Percentiles rank a stretch among this genome's conserved stretches.
Conservation (phyloP, 768 basidiomycete genomes). For the Pleurotus tuber-regium region DNA sequence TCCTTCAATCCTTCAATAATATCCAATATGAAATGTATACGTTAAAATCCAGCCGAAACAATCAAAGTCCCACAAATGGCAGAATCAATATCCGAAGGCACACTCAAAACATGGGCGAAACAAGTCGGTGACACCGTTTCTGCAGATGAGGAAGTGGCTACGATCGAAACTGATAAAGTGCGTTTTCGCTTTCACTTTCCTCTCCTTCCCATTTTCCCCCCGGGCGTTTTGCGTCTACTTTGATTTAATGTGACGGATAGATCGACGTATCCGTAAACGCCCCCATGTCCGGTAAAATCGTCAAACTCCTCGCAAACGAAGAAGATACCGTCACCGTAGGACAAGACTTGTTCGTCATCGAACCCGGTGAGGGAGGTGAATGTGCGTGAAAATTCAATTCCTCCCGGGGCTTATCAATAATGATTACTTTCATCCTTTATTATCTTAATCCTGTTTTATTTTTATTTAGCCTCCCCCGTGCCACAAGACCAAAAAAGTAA, state of each 20-base stretch:
- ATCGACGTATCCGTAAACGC: constrained; percentile 98
- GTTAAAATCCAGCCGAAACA: constrained; percentile 83
- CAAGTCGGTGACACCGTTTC: constrained; percentile 89
- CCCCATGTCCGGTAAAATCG: constrained; percentile 82
- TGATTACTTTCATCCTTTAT: not conserved
- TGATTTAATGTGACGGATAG: constrained; percentile 39
- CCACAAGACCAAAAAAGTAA: constrained; percentile 28
- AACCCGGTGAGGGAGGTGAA: constrained; percentile 67
- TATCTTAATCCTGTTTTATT: constrained; percentile 13
- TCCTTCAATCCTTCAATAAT: too few species aligned
- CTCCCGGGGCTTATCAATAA: not conserved
- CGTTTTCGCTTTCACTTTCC: constrained; percentile 14
- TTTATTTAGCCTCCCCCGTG: constrained; percentile 29
- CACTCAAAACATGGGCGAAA: constrained; percentile 92
- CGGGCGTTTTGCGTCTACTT: too few species aligned
- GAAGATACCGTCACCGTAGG: constrained; percentile 95
- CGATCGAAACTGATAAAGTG: constrained; percentile 99
- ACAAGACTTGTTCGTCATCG: constrained; percentile 90
- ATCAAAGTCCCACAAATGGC: constrained; percentile 98
- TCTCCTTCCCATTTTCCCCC: constrained; percentile 8
- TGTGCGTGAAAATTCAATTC: constrained; percentile 31
- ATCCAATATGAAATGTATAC: too few species aligned
- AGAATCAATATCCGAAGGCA: constrained; percentile 97
- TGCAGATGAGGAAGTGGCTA: constrained; percentile 94
- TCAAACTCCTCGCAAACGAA: constrained; percentile 82